Percentiles rank a stretch among this genome's conserved stretches.
These are phyloP conservation scores for Saturnispora serradocipensis DNA, from an alignment of 805 yeast species.

Conservation along the genomic window DNA sequence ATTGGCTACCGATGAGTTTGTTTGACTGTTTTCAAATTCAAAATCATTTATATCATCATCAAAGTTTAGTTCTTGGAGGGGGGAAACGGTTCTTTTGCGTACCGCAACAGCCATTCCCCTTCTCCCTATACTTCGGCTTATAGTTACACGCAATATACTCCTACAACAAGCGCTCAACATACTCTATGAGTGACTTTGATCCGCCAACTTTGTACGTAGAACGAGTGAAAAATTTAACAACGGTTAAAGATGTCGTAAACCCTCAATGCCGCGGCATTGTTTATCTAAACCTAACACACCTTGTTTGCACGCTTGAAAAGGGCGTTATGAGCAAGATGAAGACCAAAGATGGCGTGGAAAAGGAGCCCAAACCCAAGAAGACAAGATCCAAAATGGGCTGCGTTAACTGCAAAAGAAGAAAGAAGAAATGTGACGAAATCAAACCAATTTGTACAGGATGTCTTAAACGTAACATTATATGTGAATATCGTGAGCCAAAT, in stretches of 20 bases:
- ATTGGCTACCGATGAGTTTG: neutral
- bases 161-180: neutral
- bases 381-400: constrained; percentile 23
- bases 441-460: constrained; percentile 25
- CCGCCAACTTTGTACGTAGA: neutral
- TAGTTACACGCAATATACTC: neutral
- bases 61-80: neutral
- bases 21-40: neutral
- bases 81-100: neutral
- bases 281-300: neutral
- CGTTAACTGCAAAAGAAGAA: constrained; percentile 21
- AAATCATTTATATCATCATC: neutral
- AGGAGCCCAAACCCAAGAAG: neutral
- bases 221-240: neutral
- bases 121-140: neutral
- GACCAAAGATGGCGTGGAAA: neutral
- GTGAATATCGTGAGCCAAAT: constrained; percentile 14
- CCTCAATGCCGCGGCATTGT: neutral
- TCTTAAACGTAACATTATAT: constrained; percentile 15
- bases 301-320: neutral
- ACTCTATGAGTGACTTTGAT: neutral
- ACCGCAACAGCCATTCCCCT: neutral
- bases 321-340: neutral
- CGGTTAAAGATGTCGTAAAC: neutral
- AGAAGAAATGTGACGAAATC: constrained; percentile 26